Base-by-base conservation (phyloP, 176 grass and related monocot genomes). In the Alopecurus myosuroides region DNA sequence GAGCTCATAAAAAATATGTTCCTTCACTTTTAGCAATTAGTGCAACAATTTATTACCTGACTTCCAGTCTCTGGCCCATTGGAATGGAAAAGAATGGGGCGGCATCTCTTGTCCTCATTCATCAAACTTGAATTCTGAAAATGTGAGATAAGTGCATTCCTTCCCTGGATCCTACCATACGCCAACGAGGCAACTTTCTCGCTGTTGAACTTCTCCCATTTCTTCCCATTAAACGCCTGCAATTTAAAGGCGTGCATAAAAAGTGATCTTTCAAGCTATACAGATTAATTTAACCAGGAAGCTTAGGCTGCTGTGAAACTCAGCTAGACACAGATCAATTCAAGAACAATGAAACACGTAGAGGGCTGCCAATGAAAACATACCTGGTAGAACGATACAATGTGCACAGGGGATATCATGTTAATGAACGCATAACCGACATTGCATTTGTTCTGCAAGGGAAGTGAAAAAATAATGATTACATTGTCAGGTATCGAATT, bases 151-250 rank as follows among this genome's bases (percentile, higher is more conserved):
- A 98, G 89, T 58, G 97, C 97, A n/a, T 57, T 67, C 50, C 80
- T 90, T 29, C 97, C 97, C 70, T 98, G 97, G 19, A 98, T 98
- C 86, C 91, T 89, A 56, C 91, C 93, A 84, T 98, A 98, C n/a
- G 93, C 93, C 81, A 98, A 62, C 35, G 88, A 95, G 12, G 97
- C 97, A 73, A 98, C 93, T 74, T 98, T 98, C 71, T 98, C 97
- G 14, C 97, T 98, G 84, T 98, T 98, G 31, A 98, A 98, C 81
- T 98, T 98, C 86, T 98, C 97, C 97, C 97, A 98, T 87, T 94
- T 98, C 68, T 98, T 98, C 75, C 93, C 93, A 82, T 96, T 94
- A 28, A 98, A 98, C 13, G 86, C 77, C 96, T 98, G 87, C 58
- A 86, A 67, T 81, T 79, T 39, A 39, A 57, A 84, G 37, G 45